These are phyloP conservation scores for Podosphaera fusca DNA, from an alignment of 2,329 filamentous ascomycete genomes.

Conservation along the genomic window DNA sequence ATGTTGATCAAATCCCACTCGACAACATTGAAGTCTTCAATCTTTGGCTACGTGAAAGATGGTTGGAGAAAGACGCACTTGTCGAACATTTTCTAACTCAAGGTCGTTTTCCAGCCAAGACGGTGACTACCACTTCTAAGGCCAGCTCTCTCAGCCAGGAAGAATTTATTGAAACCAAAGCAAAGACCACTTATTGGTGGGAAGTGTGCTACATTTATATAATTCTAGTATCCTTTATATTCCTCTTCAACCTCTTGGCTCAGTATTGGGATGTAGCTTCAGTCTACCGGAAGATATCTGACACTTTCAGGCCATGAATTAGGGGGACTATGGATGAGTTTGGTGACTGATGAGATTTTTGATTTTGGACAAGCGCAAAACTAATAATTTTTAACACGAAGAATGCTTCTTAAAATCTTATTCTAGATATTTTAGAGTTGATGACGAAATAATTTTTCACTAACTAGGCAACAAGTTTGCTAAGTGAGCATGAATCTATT, in stretches of 20 bases:
- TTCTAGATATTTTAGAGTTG: too few species aligned
- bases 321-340: not conserved
- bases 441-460: too few species aligned
- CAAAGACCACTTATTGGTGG: constrained; percentile 14
- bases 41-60: constrained; percentile 61
- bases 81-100: constrained; percentile 63
- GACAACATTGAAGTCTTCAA: constrained; percentile 55
- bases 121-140: not conserved
- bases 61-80: constrained; percentile 78
- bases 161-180: constrained; percentile 15
- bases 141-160: constrained; percentile 1
- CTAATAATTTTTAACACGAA: not conserved
- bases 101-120: constrained; percentile 44
- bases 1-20: constrained; percentile 57
- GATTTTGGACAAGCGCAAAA: not conserved
- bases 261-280: constrained; percentile 8
- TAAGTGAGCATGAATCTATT: too few species aligned
- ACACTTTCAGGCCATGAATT: not conserved
- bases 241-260: constrained; percentile 11
- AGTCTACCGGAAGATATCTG: constrained; percentile 4
- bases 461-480: too few species aligned
- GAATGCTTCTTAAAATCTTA: too few species aligned
- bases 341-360: not conserved
- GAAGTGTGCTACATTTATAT: constrained; percentile 16
- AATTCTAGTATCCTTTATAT: constrained; percentile 11